Conservation (phyloP, 345 rosid genomes). For the Salix brachista region DNA sequence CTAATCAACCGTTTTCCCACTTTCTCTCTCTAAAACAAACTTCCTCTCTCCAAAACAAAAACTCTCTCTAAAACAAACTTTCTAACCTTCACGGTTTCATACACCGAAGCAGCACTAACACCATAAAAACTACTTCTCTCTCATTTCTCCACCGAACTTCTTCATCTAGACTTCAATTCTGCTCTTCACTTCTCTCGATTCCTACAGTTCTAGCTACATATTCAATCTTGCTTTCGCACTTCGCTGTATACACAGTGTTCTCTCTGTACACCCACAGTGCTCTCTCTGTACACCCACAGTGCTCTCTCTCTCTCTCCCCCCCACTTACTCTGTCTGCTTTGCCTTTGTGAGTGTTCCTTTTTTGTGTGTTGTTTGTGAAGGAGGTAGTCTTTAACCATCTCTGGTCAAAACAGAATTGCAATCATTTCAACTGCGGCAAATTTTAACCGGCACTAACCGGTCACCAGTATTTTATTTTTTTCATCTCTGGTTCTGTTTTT, state of each 20-base stretch:
- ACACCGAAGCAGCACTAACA: not conserved
- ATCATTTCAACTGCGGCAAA: slow-evolving; percentile 79
- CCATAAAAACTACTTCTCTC: slow-evolving; percentile 6
- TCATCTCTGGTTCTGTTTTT: too few species aligned
- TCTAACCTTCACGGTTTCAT: not conserved
- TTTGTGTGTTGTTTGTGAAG: not conserved
- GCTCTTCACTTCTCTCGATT: slow-evolving; percentile 17
- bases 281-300: slow-evolving; percentile 6
- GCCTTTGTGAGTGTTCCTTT: slow-evolving; percentile 4
- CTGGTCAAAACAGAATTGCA: slow-evolving; percentile 51
- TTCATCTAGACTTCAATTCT: not conserved
- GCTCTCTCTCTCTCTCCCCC: not conserved
- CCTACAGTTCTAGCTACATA: not conserved
- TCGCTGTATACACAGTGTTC: slow-evolving; percentile 16
- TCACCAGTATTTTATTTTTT: not conserved
- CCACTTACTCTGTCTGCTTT: not conserved
- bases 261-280: slow-evolving; percentile 6
- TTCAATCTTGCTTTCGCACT: not conserved
- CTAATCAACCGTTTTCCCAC: slow-evolving; percentile 11
- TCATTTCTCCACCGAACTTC: not conserved
- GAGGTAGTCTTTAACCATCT: slow-evolving; percentile 51
- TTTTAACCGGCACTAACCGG: slow-evolving; percentile 60
- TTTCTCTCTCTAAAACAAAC: not conserved
- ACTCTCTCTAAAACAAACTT: not conserved
- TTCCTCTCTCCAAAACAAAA: not conserved